Evolutionary conservation across 306 rosid genomes (phyloP).

Genomic region (Quercus agrifolia): DNA sequence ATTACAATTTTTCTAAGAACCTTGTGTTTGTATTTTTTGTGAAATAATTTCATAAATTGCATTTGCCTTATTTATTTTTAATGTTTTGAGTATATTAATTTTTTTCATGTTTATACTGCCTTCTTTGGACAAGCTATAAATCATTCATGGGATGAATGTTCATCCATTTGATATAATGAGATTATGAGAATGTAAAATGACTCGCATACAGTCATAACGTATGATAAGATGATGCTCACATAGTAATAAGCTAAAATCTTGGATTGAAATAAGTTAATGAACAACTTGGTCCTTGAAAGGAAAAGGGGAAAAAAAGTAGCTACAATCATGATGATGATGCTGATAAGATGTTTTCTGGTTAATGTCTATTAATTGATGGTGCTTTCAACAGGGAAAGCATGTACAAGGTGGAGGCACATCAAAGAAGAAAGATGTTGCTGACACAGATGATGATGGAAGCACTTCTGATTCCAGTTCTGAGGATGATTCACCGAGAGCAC

Average conservation of each 20-base stretch:
- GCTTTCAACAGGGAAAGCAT: slow-evolving; percentile 50
- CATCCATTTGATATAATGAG: neutral
- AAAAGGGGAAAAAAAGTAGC: neutral
- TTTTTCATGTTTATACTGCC: neutral
- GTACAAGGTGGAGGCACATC: slow-evolving; percentile 54
- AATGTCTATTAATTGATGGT: neutral
- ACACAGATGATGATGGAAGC: slow-evolving; percentile 61
- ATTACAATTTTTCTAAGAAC: neutral
- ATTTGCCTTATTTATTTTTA: neutral
- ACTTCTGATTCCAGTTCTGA: slow-evolving; percentile 69
- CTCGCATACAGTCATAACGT: neutral
- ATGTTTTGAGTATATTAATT: too few relatives aligned
- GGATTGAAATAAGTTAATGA: neutral
- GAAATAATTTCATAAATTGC: neutral
- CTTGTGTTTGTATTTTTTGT: neutral
- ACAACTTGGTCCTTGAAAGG: neutral
- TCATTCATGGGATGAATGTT: neutral
- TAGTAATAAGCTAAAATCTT: neutral
- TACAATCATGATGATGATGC: neutral
- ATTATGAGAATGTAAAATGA: neutral
- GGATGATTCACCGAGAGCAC: slow-evolving; percentile 61
- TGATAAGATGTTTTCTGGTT: neutral
- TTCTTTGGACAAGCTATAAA: neutral
- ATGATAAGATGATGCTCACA: neutral
- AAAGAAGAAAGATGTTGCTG: slow-evolving; percentile 53